Evolutionary conservation across 306 rosid species (phyloP).

Genomic region (Prosopis cineraria): DNA sequence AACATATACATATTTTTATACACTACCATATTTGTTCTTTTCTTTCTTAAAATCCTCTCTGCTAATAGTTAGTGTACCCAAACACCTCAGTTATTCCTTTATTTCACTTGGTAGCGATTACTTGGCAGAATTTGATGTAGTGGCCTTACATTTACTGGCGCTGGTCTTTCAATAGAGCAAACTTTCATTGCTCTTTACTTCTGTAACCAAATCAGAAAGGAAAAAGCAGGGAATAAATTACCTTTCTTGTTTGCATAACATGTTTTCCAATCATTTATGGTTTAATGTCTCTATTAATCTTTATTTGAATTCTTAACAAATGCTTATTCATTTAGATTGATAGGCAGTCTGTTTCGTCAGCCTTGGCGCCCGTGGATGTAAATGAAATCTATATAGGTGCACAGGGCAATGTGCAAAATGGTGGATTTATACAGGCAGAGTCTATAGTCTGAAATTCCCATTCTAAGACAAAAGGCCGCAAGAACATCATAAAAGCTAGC

Average conservation of each 20-base stretch:
- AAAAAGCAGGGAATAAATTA: neutral
- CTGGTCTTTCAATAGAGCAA: neutral
- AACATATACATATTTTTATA: neutral
- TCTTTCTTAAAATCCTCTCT: neutral
- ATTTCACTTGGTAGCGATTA: neutral
- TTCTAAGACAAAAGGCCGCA: no score
- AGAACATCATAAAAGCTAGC: no score
- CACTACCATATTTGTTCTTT: neutral
- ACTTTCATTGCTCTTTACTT: slow-evolving; percentile 6
- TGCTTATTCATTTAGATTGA: slow-evolving; percentile 12
- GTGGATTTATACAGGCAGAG: slow-evolving; percentile 57
- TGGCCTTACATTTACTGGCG: neutral
- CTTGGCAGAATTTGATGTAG: neutral
- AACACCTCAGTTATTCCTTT: neutral
- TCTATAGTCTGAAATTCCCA: slow-evolving; percentile 48
- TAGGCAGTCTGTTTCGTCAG: slow-evolving; percentile 33
- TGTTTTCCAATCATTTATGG: neutral
- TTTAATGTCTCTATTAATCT: neutral
- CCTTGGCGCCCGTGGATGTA: slow-evolving; percentile 54
- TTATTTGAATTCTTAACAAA: slow-evolving; percentile 3
- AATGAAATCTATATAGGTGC: slow-evolving; percentile 35
- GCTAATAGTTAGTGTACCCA: neutral
- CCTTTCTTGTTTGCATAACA: neutral
- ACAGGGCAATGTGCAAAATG: slow-evolving; percentile 45
- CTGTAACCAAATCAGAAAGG: neutral